phyloP scores from a whole-genome alignment of 148 eudicot species.

The Pouteria glomerata region DNA sequence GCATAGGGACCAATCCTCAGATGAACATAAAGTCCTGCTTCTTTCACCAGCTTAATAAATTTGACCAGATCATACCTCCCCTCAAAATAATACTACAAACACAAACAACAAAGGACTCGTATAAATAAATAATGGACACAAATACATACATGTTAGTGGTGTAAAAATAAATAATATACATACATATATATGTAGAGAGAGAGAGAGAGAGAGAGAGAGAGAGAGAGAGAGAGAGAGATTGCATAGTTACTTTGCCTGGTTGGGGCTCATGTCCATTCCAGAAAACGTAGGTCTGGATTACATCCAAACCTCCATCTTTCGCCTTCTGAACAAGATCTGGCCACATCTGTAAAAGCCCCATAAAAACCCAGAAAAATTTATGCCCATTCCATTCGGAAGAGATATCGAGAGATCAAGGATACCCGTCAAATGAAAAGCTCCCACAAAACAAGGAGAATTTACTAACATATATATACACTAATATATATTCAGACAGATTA shows the following conservation, averaged over 20 bases:
- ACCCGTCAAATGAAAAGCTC: background rate
- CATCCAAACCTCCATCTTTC: conserved; percentile 88
- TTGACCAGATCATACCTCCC: conserved; percentile 85
- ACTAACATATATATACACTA: too few species aligned
- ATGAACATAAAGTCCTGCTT: conserved; percentile 83
- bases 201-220: background rate
- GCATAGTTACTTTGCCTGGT: conserved; percentile 56
- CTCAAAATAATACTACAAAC: conserved; percentile 72
- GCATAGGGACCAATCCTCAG: conserved; percentile 92
- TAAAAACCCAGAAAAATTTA: conserved; percentile 7
- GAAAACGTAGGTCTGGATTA: conserved; percentile 87
- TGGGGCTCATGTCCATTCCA: conserved; percentile 98
- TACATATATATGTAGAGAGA: background rate
- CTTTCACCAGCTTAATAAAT: conserved; percentile 66
- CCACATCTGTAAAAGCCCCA: conserved; percentile 65
- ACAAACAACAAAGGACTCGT: conserved; percentile 11
- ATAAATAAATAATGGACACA: conserved; percentile 1
- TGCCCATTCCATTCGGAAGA: too few species aligned
- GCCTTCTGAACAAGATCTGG: conserved; percentile 92
- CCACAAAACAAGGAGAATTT: background rate
- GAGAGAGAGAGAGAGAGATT: background rate
- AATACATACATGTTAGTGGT: background rate
- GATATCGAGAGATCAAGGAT: background rate
- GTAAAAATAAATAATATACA: background rate
- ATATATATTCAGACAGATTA: conserved; percentile 12